Conservation (phyloP, 495 filamentous ascomycete genomes). For the Pseudevernia furfuracea region DNA sequence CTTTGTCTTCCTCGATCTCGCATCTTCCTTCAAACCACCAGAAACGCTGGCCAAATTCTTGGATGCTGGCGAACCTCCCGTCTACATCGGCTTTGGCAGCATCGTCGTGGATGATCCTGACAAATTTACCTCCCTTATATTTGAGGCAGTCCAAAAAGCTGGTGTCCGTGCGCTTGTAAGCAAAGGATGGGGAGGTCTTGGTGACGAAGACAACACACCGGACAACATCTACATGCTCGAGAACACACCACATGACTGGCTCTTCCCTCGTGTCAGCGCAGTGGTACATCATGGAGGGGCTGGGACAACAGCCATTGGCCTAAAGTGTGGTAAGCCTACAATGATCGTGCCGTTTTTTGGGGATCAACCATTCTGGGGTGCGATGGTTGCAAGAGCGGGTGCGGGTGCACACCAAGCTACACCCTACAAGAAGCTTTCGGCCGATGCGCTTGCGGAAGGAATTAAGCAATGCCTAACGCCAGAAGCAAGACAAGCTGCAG, state of each 20-base stretch:
- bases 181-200: constrained; percentile 60
- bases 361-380: constrained; percentile 54
- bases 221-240: constrained; percentile 56
- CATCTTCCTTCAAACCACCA: constrained; percentile 50
- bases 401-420: constrained; percentile 60
- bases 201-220: constrained; percentile 45
- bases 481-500: constrained; percentile 48
- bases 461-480: constrained; percentile 58
- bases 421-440: constrained; percentile 62
- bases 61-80: constrained; percentile 45
- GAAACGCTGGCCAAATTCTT: constrained; percentile 48
- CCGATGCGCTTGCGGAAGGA: constrained; percentile 56
- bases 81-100: constrained; percentile 63
- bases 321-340: constrained; percentile 56
- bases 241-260: constrained; percentile 62
- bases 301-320: constrained; percentile 57
- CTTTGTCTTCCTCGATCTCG: constrained; percentile 59
- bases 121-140: constrained; percentile 53
- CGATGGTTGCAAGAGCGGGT: constrained; percentile 50
- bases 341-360: constrained; percentile 66
- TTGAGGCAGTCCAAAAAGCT: constrained; percentile 50
- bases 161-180: constrained; percentile 57
- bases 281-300: constrained; percentile 62
- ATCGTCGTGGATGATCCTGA: constrained; percentile 63
- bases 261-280: constrained; percentile 52